These are phyloP conservation scores for Carex parvula DNA, from an alignment of 176 grass and related monocot genomes.

Conservation along the genomic window DNA sequence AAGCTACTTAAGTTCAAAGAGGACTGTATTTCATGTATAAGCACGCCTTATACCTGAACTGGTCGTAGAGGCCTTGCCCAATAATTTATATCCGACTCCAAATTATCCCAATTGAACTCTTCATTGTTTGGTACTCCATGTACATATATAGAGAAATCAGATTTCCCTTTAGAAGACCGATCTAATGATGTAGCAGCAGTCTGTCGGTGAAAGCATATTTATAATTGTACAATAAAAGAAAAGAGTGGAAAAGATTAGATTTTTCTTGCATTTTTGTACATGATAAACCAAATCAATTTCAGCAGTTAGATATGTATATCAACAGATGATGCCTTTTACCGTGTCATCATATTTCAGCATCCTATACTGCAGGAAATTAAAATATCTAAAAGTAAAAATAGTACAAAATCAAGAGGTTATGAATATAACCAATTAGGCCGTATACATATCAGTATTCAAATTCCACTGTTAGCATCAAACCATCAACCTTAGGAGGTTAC, in stretches of 20 bases:
- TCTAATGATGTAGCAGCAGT: slow-evolving; percentile 13
- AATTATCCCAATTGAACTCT: slow-evolving; percentile 55
- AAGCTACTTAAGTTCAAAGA: neutral
- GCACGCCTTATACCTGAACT: slow-evolving; percentile 85
- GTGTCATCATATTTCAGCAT: neutral
- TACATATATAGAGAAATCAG: slow-evolving; percentile 23
- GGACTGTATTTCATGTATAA: slow-evolving; percentile 24
- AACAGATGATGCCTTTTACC: neutral
- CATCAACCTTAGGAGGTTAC: neutral
- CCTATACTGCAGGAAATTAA: neutral
- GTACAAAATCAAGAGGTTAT: neutral
- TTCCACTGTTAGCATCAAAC: neutral
- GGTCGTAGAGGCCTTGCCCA: slow-evolving; percentile 79
- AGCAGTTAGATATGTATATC: neutral
- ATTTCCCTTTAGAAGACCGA: slow-evolving; percentile 6
- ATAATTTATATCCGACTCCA: slow-evolving; percentile 85
- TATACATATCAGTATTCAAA: neutral
- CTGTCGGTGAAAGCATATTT: neutral
- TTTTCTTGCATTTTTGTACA: neutral
- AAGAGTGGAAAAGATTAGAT: neutral
- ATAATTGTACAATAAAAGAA: neutral
- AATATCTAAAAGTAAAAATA: neutral
- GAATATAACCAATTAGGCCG: neutral
- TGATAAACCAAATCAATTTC: neutral
- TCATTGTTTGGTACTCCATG: slow-evolving; percentile 27